Percentiles rank a stretch among this genome's conserved stretches.
Conservation (phyloP, 495 filamentous ascomycete species). For the Aspergillus steynii region DNA sequence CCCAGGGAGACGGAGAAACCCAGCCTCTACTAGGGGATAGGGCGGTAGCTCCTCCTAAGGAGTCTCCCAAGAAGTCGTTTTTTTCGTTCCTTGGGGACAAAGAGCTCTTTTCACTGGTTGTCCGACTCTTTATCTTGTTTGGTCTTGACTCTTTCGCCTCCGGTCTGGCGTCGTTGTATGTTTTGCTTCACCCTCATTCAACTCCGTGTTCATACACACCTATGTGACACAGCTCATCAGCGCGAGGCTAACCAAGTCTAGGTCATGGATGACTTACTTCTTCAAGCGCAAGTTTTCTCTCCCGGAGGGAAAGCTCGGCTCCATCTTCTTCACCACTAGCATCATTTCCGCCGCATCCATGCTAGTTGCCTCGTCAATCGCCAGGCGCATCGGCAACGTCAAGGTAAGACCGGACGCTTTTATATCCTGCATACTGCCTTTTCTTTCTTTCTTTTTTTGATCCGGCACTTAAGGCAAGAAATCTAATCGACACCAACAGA, state of each 20-base stretch:
- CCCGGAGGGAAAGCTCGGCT: constrained; percentile 66
- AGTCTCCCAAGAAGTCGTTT: constrained; percentile 24
- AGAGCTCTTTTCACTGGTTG: constrained; percentile 59
- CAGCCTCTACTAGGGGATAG: constrained; percentile 48
- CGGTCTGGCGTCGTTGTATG: constrained; percentile 70
- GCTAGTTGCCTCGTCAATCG: constrained; percentile 71
- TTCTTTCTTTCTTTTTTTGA: too few relatives aligned
- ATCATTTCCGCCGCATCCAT: constrained; percentile 68
- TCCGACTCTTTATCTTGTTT: constrained; percentile 73
- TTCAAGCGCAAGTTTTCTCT: constrained; percentile 75
- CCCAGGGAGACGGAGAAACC: constrained; percentile 32
- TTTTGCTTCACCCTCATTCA: constrained; percentile 5
- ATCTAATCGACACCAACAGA: constrained; percentile 33
- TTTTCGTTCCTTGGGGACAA: constrained; percentile 54
- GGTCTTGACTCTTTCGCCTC: constrained; percentile 77
- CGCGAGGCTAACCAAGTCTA: constrained; percentile 12
- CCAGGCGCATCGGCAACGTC: constrained; percentile 75
- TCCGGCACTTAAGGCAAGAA: not conserved
- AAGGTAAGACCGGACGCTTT: constrained; percentile 38
- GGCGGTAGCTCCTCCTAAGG: constrained; percentile 2
- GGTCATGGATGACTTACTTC: constrained; percentile 74
- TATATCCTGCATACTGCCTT: not conserved
- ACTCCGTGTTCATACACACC: not conserved
- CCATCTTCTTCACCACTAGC: constrained; percentile 65
- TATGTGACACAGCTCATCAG: constrained; percentile 6